A percentile compares a stretch with the other conserved stretches of the same genome.
Conservation (phyloP, 345 rosid genomes). For the Eucalyptus pauciflora region DNA sequence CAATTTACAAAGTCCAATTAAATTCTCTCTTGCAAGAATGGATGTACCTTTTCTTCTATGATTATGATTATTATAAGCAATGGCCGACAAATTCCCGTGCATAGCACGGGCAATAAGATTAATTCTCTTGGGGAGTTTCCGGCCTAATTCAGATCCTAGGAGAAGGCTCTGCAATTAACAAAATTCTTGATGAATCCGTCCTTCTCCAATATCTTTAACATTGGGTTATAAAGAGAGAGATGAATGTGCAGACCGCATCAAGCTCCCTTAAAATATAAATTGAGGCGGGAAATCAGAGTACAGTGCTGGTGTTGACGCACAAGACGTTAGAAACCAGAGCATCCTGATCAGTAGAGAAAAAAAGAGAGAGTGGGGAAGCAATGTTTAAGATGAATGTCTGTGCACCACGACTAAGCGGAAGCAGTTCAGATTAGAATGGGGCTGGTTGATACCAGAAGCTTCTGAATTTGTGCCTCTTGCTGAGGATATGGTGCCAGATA, state of each 20-base stretch:
- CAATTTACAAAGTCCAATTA: background rate
- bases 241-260: background rate
- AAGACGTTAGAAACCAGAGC: background rate
- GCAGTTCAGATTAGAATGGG: background rate
- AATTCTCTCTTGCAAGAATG: background rate
- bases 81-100: background rate
- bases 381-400: background rate
- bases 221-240: background rate
- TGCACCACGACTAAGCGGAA: background rate
- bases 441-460: background rate
- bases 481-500: background rate
- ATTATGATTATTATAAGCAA: background rate
- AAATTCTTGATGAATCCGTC: background rate
- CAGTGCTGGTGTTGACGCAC: background rate
- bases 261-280: background rate
- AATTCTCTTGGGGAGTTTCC: too few species aligned
- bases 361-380: background rate
- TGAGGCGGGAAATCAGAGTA: background rate
- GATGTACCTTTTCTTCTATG: background rate
- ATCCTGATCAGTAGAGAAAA: background rate
- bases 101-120: background rate
- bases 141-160: background rate
- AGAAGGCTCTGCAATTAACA: background rate
- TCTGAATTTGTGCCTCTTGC: too few species aligned
- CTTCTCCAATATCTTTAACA: background rate